Evolutionary conservation across 2,329 filamentous ascomycete species (phyloP).

Genomic region (Claviceps sp.): DNA sequence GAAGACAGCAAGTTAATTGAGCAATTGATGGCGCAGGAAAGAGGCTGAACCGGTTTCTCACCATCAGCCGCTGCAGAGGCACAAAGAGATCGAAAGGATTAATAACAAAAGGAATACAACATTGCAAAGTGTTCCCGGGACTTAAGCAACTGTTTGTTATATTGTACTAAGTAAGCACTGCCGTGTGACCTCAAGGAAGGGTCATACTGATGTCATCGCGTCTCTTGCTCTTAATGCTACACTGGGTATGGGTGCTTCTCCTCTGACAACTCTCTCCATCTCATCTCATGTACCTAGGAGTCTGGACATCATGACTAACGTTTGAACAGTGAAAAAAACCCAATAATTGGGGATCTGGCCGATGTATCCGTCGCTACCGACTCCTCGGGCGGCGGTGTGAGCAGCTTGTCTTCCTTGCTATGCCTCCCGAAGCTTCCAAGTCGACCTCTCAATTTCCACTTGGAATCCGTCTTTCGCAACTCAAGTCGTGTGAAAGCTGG

Average conservation of each 20-base stretch:
- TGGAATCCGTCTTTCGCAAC: slow-evolving; percentile 33
- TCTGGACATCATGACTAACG: slow-evolving; percentile 15
- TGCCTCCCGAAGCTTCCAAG: slow-evolving; percentile 22
- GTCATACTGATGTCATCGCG: slow-evolving; percentile 1
- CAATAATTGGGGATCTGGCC: slow-evolving; percentile 21
- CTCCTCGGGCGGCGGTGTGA: slow-evolving; percentile 6
- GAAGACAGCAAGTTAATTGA: slow-evolving; percentile 37
- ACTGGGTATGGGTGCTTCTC: slow-evolving; percentile 1
- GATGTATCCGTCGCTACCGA: slow-evolving; percentile 8
- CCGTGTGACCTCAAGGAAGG: neutral
- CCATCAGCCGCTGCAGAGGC: neutral
- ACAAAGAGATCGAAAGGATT: neutral
- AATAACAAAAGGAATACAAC: neutral
- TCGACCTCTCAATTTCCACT: slow-evolving; percentile 33
- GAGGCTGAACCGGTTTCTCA: slow-evolving; percentile 12
- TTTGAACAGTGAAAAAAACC: slow-evolving; percentile 32
- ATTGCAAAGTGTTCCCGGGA: neutral
- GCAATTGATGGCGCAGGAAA: slow-evolving; percentile 33
- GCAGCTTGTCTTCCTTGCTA: slow-evolving; percentile 14
- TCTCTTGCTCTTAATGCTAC: slow-evolving; percentile 2
- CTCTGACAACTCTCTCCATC: neutral
- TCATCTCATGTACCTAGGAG: neutral
- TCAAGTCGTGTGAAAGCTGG: slow-evolving; percentile 11
- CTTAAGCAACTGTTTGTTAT: neutral
- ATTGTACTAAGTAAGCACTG: slow-evolving; percentile 1